Conservation (phyloP, 371 early-diverging fungal genomes). For the Actinomortierella ambigua region DNA sequence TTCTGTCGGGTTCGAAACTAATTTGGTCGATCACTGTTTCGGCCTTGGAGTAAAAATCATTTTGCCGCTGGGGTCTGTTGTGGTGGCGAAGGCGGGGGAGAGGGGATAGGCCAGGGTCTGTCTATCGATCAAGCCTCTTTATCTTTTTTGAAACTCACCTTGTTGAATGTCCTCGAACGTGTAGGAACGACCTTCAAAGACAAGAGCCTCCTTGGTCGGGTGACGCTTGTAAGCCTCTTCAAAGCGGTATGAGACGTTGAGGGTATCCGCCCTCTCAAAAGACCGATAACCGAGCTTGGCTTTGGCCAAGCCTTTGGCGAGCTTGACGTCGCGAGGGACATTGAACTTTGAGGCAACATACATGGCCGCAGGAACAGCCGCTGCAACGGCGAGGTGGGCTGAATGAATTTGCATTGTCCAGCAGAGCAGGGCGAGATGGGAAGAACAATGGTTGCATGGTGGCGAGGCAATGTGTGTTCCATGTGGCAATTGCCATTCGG, state of each 20-base stretch:
- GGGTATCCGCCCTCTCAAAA: conserved; percentile 37
- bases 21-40: no score
- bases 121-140: no score
- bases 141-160: conserved; percentile 17
- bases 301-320: conserved; percentile 30
- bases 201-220: conserved; percentile 34
- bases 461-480: no score
- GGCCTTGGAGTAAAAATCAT: no score
- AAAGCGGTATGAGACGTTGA: conserved; percentile 44
- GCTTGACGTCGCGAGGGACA: conserved; percentile 38
- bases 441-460: no score
- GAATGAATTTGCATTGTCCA: not conserved
- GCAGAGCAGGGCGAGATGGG: no score
- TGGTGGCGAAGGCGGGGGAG: no score
- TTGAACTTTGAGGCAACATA: conserved; percentile 41
- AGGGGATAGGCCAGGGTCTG: not conserved
- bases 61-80: no score
- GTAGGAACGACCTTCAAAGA: conserved; percentile 44
- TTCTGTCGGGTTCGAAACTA: no score
- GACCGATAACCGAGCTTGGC: conserved; percentile 36
- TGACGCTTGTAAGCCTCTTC: conserved; percentile 39
- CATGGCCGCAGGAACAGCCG: conserved; percentile 40
- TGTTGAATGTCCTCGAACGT: conserved; percentile 41
- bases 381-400: conserved; percentile 25
- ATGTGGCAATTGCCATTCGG: no score